phyloP scores from a whole-genome alignment of 768 basidiomycete genomes.

The Boletus subparvulus region DNA sequence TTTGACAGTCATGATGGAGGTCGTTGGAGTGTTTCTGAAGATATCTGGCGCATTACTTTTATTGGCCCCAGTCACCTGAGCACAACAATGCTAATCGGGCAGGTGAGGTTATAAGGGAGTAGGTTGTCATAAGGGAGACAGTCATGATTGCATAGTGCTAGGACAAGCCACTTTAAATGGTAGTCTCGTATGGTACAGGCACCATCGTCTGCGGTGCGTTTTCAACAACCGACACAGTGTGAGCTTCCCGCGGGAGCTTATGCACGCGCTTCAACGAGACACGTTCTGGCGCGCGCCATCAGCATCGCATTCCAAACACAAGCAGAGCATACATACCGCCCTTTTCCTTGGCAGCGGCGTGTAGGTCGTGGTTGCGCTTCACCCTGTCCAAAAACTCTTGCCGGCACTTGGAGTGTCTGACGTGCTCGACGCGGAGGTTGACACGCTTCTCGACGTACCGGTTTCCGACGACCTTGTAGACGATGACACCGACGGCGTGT shows the following conservation, averaged over 20 bases:
- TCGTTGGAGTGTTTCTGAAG: not conserved
- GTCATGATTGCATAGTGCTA: constrained; percentile 23
- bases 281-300: constrained; percentile 50
- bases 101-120: too few relatives aligned
- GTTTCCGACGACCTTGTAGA: constrained; percentile 98
- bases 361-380: constrained; percentile 83
- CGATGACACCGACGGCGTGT: constrained; percentile 91
- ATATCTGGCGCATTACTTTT: not conserved
- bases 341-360: constrained; percentile 83
- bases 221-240: constrained; percentile 63
- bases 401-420: constrained; percentile 95
- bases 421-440: constrained; percentile 95
- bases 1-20: not conserved
- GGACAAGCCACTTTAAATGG: constrained; percentile 60
- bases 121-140: too few relatives aligned
- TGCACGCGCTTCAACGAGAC: constrained; percentile 86
- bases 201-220: constrained; percentile 93
- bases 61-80: not conserved
- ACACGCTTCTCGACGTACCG: constrained; percentile 99
- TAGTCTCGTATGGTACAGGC: constrained; percentile 94
- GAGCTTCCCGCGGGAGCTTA: constrained; percentile 75
- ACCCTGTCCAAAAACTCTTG: constrained; percentile 97
- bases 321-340: constrained; percentile 56
- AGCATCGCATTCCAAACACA: not conserved
- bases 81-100: not conserved